These are phyloP conservation scores for Solanum arcanum DNA, from an alignment of 257 asterid genomes.

Conservation along the genomic window DNA sequence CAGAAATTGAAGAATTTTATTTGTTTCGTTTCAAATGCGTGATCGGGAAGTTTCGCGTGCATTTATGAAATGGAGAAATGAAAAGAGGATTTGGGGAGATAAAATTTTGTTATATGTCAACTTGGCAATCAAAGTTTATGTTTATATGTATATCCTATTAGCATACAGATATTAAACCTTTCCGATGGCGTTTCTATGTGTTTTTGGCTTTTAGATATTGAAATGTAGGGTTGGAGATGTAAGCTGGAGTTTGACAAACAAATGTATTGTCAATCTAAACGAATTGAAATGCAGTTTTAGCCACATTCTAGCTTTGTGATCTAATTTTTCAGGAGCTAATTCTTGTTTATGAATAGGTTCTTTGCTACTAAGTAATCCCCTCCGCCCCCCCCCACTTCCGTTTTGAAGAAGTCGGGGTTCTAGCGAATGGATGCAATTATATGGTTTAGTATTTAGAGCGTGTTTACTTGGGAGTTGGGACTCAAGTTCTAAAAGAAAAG, in stretches of 20 bases:
- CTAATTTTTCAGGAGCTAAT: background rate
- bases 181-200: background rate
- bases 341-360: background rate
- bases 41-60: background rate
- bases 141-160: background rate
- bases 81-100: background rate
- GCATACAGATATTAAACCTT: background rate
- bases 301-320: background rate
- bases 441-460: background rate
- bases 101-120: background rate
- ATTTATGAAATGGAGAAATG: background rate
- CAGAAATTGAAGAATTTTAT: background rate
- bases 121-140: background rate
- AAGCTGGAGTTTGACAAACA: background rate
- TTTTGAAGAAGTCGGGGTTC: background rate
- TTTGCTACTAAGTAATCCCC: no score
- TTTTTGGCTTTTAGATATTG: background rate
- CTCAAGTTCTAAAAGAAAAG: background rate
- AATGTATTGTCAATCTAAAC: background rate
- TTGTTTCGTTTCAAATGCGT: background rate
- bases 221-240: background rate
- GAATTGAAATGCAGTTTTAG: background rate
- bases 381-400: background rate
- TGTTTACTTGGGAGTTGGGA: background rate
- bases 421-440: background rate